Evolutionary conservation across 2,329 filamentous ascomycete genomes (phyloP).

Genomic region (Davidsoniella virescens): DNA sequence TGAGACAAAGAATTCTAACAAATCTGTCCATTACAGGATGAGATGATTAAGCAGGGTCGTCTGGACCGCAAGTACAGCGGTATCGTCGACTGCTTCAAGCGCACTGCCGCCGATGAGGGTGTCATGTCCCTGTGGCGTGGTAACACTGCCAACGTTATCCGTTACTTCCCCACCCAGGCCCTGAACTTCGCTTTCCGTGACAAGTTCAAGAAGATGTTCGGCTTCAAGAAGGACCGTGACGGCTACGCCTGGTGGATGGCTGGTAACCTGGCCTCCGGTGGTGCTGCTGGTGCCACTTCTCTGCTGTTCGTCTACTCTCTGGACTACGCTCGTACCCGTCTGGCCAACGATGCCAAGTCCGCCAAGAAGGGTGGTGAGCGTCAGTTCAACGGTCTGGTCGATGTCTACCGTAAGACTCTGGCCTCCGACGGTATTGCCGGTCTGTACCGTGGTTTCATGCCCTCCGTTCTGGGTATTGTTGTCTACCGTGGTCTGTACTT

Average conservation of each 20-base stretch:
- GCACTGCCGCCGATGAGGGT: conserved; percentile 84
- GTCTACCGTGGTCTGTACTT: conserved; percentile 99
- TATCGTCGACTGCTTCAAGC: conserved; percentile 88
- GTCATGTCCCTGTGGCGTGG: conserved; percentile 93
- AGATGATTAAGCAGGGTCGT: conserved; percentile 98
- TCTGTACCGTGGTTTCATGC: conserved; percentile 99
- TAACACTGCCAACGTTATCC: conserved; percentile 99
- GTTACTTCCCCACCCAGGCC: conserved; percentile 99
- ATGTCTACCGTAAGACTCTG: conserved; percentile 99
- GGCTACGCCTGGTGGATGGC: conserved; percentile 98
- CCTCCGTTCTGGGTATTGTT: conserved; percentile 95
- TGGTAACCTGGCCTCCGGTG: conserved; percentile 99
- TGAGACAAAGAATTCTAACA: conserved; percentile 16
- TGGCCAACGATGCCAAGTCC: conserved; percentile 99
- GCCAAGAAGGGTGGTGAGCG: conserved; percentile 93
- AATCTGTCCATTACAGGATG: conserved; percentile 52
- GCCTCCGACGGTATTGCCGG: conserved; percentile 95
- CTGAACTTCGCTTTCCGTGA: conserved; percentile 99
- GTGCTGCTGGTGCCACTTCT: conserved; percentile 99
- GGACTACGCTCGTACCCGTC: conserved; percentile 99
- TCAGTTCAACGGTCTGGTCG: conserved; percentile 99
- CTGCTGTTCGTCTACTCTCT: conserved; percentile 99
- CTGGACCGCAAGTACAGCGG: conserved; percentile 93
- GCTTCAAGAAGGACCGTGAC: conserved; percentile 99
- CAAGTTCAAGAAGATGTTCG: conserved; percentile 99